These are phyloP conservation scores for Cryptococcus sp. DNA, from an alignment of 1,284 basidiomycete species.

Conservation along the genomic window DNA sequence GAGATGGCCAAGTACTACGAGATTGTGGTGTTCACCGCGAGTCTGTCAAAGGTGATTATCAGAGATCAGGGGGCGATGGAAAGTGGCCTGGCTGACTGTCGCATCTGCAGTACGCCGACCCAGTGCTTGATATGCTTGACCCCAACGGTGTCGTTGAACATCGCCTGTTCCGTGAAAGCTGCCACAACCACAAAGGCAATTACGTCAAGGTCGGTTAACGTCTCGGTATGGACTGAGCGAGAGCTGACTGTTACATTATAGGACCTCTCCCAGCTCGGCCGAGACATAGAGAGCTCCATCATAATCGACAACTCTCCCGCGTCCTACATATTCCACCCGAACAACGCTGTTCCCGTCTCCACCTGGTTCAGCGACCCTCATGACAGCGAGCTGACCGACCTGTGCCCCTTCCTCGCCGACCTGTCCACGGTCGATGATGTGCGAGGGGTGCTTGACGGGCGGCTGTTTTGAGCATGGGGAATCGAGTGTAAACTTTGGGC, in stretches of 20 bases:
- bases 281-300: constrained; percentile 87
- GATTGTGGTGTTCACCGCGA: constrained; percentile 96
- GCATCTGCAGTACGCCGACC: constrained; percentile 80
- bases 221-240: not conserved
- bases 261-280: constrained; percentile 95
- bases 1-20: constrained; percentile 98
- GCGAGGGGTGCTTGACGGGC: constrained; percentile 75
- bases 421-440: constrained; percentile 83
- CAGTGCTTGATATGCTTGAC: constrained; percentile 95
- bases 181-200: constrained; percentile 98
- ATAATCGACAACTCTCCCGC: constrained; percentile 99
- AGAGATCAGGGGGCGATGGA: not conserved
- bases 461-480: constrained; percentile 2
- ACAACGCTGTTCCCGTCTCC: constrained; percentile 97
- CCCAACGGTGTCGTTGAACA: constrained; percentile 89
- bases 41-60: constrained; percentile 77
- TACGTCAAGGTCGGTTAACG: constrained; percentile 80
- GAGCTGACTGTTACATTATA: constrained; percentile 42
- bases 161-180: constrained; percentile 94
- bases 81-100: not conserved
- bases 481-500: too few species aligned
- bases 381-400: constrained; percentile 92
- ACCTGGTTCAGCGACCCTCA: constrained; percentile 99
- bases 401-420: constrained; percentile 90
- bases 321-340: constrained; percentile 98